Evolutionary conservation across 306 rosid species (phyloP), one percentile per base, ranked within the genome.

Genomic region (Amphicarpaea edgeworthii): DNA sequence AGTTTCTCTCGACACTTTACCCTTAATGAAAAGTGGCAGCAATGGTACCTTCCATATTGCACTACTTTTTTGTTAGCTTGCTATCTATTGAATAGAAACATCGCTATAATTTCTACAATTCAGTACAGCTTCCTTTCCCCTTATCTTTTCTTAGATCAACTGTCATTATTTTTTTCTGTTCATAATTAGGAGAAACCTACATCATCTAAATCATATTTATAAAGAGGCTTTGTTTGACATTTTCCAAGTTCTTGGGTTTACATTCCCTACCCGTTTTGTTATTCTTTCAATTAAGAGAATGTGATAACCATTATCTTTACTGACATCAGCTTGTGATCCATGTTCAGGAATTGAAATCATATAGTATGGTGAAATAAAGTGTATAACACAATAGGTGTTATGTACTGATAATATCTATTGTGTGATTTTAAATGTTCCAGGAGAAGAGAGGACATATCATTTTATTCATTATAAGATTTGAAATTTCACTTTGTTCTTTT

Each of bases 301-400:
- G 17, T 23, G 20, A 28, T 43, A 23, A 15, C 19, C 30, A 32
- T 30, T 8, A 17, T 32, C 30, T 49, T 16, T 70, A 19, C 19
- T 32, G 38, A 49, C 50, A 50, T 51, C 34, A 32, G 46, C 9
- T 54, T 34, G 62, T 34, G 62, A 50, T 70, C 14, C 50, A 70
- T 51, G 40, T 49, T 70, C 75, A 49, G 28, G 61, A 70, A 49
- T 70, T 49, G 47, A 49, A 70, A 50, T 47, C 8, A 70, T 70
- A 16, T 28, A 8, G 28, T 28, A 47, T 68, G 60, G 10, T 47
- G 74, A 62, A 62, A 62, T 51, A 34, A 62, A 34, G 49, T 2
- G 43, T 7, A 60, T 14, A 55, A 23, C 8, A 9, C n/a, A 14
- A 14, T 15, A 34, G 1, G 66, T 59, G 69, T 50, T 11, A 49